Base-by-base conservation (phyloP, 73 alveolate species). In the Blepharisma japonicum region DNA sequence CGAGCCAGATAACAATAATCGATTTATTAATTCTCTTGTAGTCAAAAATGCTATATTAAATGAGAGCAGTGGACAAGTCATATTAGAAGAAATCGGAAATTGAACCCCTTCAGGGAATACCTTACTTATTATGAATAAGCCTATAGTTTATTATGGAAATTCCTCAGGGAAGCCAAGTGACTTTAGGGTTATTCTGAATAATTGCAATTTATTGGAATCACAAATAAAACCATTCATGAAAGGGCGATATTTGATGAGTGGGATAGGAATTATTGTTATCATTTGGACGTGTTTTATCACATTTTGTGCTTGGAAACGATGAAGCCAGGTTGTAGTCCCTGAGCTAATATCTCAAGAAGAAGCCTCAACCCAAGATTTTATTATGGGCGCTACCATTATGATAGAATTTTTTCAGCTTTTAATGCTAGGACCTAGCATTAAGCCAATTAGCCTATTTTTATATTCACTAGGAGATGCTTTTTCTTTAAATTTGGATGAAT, bases 381-480 rank as follows among this genome's bases (percentile, higher is more conserved):
- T 47, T 18, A 54, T 70, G 70, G 32, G 27, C 21, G 76, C 46
- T n/a, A 18, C 23, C 27, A 70, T 70, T 45, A 54, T 54, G 5
- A 45, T 70, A 1, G 80, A 70, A 25, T 70, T 70, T 70, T 70
- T 70, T 25, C 80, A 70, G 80, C 27, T 70, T 70, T 7, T 70
- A 7, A 54, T 54, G 9, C 11, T 70, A 14, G 80, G 55, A 11
- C 80, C 80, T 23, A 47, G 14, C 20, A 14, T 70, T 70, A 18
- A 18, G 11, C 27, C 80, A 14, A 9, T 70, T 9, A n/a, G 27
- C 11, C 11, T 3, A 1, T 72, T 70, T 14, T 9, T 70, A 18
- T 7, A 23, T n/a, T 11, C 80, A 70, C 1, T 45, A 14, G 11
- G 55, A 7, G 27, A 70, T 70, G 61, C 27, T 4, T 70, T 70